Conservation (phyloP, 768 basidiomycete genomes). For the Termitomyces sp. region DNA sequence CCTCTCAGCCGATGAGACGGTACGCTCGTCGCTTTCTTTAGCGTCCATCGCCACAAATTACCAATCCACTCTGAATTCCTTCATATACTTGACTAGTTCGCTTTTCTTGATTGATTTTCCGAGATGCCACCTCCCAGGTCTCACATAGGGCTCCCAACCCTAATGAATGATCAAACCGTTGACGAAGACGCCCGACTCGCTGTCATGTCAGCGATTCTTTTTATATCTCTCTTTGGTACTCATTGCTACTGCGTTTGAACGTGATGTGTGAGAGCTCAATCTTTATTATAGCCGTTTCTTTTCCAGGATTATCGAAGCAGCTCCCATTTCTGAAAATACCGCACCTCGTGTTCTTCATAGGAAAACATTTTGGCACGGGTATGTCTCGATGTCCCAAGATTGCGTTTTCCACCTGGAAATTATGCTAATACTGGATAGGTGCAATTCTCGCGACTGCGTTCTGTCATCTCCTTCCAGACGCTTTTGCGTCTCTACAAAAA, state of each 20-base stretch:
- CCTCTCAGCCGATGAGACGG: not conserved
- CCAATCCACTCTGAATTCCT: not conserved
- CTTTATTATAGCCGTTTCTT: constrained; percentile 50
- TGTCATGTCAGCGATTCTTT: constrained; percentile 49
- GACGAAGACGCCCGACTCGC: constrained; percentile 12
- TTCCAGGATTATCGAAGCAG: constrained; percentile 60
- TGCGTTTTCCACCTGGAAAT: not conserved
- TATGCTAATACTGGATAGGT: constrained; percentile 30
- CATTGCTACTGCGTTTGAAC: not conserved
- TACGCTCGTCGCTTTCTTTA: not conserved
- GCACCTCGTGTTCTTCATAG: constrained; percentile 70
- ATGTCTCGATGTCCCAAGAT: not conserved
- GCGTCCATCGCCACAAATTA: not conserved
- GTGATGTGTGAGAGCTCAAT: not conserved
- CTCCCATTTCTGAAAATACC: constrained; percentile 54
- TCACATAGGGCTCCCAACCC: not conserved
- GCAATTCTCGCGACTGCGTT: constrained; percentile 83
- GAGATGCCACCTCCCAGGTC: constrained; percentile 1
- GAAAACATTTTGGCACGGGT: constrained; percentile 84
- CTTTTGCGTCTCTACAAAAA: constrained; percentile 54
- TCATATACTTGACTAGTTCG: not conserved
- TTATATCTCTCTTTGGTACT: constrained; percentile 60
- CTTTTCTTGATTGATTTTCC: not conserved
- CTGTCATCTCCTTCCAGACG: constrained; percentile 73
- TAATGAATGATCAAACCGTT: not conserved